These are phyloP conservation scores for Oehlia diaphana DNA, from an alignment of 192 early-diverging fungal species.

Conservation along the genomic window DNA sequence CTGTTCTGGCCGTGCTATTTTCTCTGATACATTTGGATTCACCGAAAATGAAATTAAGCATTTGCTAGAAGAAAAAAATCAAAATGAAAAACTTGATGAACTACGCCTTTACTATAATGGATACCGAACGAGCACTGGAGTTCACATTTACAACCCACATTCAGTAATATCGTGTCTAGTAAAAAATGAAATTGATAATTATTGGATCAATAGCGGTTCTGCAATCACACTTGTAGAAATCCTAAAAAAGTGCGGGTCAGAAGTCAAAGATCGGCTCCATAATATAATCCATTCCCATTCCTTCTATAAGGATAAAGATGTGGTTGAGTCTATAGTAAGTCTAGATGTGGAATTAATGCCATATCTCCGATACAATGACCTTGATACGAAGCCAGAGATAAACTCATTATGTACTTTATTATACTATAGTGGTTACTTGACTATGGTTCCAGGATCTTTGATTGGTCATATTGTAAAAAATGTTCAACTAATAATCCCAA, in stretches of 20 bases:
- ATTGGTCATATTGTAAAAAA: not conserved
- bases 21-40: conserved; percentile 10
- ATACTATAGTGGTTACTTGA: not conserved
- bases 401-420: not conserved
- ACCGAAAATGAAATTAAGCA: conserved; percentile 9
- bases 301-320: not conserved
- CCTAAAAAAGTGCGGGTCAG: not conserved
- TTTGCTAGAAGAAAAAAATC: not conserved
- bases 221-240: not conserved
- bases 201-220: conserved; percentile 2
- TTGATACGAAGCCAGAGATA: not conserved
- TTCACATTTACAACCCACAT: not conserved
- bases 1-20: not conserved
- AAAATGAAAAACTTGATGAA: not conserved
- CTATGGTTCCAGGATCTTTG: not conserved
- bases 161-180: conserved; percentile 1
- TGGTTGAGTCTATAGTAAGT: no score
- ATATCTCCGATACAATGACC: not conserved
- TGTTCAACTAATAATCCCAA: no score
- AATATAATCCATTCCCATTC: not conserved
- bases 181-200: not conserved
- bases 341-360: not conserved
- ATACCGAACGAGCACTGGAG: conserved; percentile 3
- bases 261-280: not conserved
- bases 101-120: not conserved